Evolutionary conservation across 305 asterid species (phyloP).

Genomic region (Fraxinus ornus): DNA sequence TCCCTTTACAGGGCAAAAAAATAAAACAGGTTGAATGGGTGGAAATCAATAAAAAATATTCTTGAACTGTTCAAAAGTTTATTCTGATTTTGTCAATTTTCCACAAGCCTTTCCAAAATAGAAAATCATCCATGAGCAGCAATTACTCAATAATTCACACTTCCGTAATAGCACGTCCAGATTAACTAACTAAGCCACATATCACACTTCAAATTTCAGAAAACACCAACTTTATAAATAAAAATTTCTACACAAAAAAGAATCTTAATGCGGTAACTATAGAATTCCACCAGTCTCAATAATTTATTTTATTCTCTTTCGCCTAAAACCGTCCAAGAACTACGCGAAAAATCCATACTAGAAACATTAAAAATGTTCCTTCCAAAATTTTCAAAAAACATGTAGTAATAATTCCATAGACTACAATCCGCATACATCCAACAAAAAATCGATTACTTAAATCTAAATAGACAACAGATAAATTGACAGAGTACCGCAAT

Average conservation of each 20-base stretch:
- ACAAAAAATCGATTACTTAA: constrained; percentile 20
- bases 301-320: background rate
- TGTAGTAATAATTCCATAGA: background rate
- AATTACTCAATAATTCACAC: background rate
- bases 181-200: background rate
- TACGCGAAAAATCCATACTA: background rate
- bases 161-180: background rate
- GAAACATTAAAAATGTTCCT: background rate
- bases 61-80: constrained; percentile 11
- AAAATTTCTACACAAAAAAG: background rate
- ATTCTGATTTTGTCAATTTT: background rate
- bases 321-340: background rate
- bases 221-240: background rate
- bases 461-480: background rate
- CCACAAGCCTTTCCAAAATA: constrained; percentile 4
- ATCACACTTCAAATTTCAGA: background rate
- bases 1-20: background rate
- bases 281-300: background rate
- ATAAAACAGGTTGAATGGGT: background rate
- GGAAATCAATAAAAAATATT: background rate
- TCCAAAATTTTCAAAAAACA: background rate
- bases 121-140: background rate
- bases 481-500: constrained; percentile 51
- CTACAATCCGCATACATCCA: background rate
- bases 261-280: background rate